These are phyloP conservation scores for Pneumocystis wakefieldiae DNA, from an alignment of 1,139 yeast genomes.

Conservation along the genomic window DNA sequence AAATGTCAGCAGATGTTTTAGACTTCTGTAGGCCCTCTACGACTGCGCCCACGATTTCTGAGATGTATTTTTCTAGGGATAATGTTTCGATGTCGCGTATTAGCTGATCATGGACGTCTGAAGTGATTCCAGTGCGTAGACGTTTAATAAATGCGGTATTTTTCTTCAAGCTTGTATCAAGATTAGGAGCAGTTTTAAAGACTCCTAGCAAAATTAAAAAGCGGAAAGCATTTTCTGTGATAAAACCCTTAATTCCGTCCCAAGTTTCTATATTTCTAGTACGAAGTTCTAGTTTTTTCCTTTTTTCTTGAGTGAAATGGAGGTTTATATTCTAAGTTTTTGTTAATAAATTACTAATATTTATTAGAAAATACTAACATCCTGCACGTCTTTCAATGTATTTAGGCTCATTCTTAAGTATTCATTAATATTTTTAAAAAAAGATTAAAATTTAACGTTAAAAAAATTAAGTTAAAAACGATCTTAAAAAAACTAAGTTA, in stretches of 20 bases:
- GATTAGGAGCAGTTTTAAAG: slow-evolving; percentile 25
- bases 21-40: slow-evolving; percentile 48
- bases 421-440: neutral
- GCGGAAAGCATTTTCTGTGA: too few relatives aligned
- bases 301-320: neutral
- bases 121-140: slow-evolving; percentile 41
- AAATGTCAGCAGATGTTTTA: slow-evolving; percentile 43
- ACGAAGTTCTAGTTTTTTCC: neutral
- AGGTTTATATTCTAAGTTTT: neutral
- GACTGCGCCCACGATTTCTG: slow-evolving; percentile 52
- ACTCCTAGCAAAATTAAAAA: slow-evolving; percentile 12
- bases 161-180: slow-evolving; percentile 70
- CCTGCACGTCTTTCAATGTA: neutral
- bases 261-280: neutral
- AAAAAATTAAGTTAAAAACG: neutral
- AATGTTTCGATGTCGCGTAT: slow-evolving; percentile 48
- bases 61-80: slow-evolving; percentile 59
- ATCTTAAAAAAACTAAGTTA: neutral
- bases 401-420: neutral
- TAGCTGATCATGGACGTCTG: slow-evolving; percentile 34
- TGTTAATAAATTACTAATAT: neutral
- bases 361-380: neutral
- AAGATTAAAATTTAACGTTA: neutral
- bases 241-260: neutral
- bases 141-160: slow-evolving; percentile 72